phyloP scores from a whole-genome alignment of 495 filamentous ascomycete species.

The Hypoxylon fuscum region DNA sequence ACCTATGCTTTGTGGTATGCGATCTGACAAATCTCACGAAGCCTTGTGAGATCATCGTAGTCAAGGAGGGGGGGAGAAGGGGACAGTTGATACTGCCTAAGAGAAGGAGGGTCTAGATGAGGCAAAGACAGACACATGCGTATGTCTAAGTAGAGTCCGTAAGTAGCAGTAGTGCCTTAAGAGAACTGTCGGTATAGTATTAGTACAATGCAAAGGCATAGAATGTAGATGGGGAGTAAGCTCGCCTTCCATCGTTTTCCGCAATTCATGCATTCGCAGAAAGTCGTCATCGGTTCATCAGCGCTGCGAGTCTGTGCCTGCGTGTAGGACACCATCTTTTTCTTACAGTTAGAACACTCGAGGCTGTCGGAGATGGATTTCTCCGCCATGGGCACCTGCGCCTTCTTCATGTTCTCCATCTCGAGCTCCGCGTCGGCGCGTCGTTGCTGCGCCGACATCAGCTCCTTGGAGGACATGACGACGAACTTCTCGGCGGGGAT shows the following conservation, averaged over 20 bases:
- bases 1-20: constrained; percentile 20
- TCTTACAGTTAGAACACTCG: constrained; percentile 86
- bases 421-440: constrained; percentile 73
- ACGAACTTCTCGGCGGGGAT: constrained; percentile 78
- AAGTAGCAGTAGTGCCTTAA: constrained; percentile 18
- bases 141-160: background rate
- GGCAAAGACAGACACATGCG: constrained; percentile 10
- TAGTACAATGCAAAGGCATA: no score
- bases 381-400: constrained; percentile 88
- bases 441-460: constrained; percentile 66
- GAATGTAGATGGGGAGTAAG: constrained; percentile 10
- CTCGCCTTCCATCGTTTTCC: constrained; percentile 80
- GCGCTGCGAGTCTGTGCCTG: constrained; percentile 96
- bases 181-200: constrained; percentile 20
- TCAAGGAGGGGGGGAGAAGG: background rate
- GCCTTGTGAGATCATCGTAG: constrained; percentile 22
- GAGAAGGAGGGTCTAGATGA: background rate
- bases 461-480: constrained; percentile 60
- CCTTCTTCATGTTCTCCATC: constrained; percentile 93
- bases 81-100: no score
- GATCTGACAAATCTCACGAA: constrained; percentile 22
- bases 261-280: constrained; percentile 79
- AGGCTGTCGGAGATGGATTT: constrained; percentile 86
- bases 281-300: constrained; percentile 90
- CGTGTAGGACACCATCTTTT: constrained; percentile 93